Base-by-base conservation (phyloP, 2,329 filamentous ascomycete species). In the Fusarium nanum region DNA sequence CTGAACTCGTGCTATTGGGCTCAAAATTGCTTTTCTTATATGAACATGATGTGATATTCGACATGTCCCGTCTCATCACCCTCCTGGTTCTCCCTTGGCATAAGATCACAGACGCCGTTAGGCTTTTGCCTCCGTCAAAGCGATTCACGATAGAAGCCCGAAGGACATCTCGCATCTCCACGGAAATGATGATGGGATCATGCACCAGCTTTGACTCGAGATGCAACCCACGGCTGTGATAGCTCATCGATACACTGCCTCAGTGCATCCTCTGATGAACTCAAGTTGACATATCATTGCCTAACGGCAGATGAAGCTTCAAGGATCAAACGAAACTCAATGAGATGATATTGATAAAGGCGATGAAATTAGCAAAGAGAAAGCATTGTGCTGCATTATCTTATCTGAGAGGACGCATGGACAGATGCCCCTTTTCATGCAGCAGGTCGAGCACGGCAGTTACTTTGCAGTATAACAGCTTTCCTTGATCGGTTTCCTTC, bases 1-100 rank as follows among this genome's bases (percentile, higher is more conserved):
- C 27, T 53, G 49, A 20, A 22, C 30, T 41, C 18, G 18, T 53
- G 28, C 20, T 32, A 23, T n/a, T 56, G 23, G 20, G n/a, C 49
- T 52, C 16, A 16, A 40, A 52, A n/a, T 60, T 54, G 28, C 37
- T 50, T 48, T 63, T 53, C 27, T 4, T 40, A 14, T 11, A 27
- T 28, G 25, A 34, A n/a, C n/a, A 25, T 30, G 30, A 60, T 60
- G 27, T 57, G 63, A 53, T 63, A 63, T 56, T 48, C 52, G 46
- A 53, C 37, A 42, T 56, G 40, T 62, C 45, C 42, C 23, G 37
- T 63, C 48, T 59, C 62, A 64, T 57, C 47, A 20, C 22, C 55
- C 40, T 53, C 14, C 47, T 41, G n/a, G 41, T 53, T 18, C 47
- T 54, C 22, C 25, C 32, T 30, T 41, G 32, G 16, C 45, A 37